A percentile compares a stretch with the other conserved stretches of the same genome.
Conservation (phyloP, 768 basidiomycete genomes). For the Lactifluus subvellereus region DNA sequence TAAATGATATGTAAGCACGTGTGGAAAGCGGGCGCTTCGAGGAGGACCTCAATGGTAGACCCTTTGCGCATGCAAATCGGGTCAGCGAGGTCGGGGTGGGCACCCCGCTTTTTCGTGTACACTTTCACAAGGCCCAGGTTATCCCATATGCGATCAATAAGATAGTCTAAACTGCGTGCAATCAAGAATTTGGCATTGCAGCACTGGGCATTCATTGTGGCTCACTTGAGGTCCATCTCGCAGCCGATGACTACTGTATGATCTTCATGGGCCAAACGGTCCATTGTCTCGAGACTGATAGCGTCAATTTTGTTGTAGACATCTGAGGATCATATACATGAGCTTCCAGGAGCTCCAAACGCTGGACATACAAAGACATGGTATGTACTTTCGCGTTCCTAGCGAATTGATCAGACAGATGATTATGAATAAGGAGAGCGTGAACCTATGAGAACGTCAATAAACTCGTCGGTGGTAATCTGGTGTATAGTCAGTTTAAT, state of each 20-base stretch:
- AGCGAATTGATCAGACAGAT: slow-evolving; percentile 12
- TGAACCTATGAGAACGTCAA: slow-evolving; percentile 92
- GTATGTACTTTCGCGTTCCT: slow-evolving; percentile 93
- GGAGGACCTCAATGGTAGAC: slow-evolving; percentile 78
- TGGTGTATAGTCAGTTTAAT: slow-evolving; percentile 30
- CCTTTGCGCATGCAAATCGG: slow-evolving; percentile 89
- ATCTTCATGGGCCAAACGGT: slow-evolving; percentile 76
- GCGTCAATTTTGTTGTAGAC: slow-evolving; percentile 97
- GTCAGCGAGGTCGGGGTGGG: slow-evolving; percentile 83
- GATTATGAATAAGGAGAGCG: not conserved
- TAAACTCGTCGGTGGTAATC: slow-evolving; percentile 96
- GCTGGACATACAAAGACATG: slow-evolving; percentile 69
- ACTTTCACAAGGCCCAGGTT: slow-evolving; percentile 80
- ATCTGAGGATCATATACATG: slow-evolving; percentile 39
- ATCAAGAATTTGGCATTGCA: not conserved
- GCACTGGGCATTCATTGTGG: not conserved
- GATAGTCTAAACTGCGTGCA: slow-evolving; percentile 53
- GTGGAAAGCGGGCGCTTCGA: not conserved
- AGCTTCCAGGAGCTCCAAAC: not conserved
- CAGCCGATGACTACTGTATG: slow-evolving; percentile 94
- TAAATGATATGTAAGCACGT: slow-evolving; percentile 27
- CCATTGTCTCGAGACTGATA: slow-evolving; percentile 75
- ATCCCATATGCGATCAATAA: slow-evolving; percentile 75
- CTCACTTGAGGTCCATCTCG: slow-evolving; percentile 87
- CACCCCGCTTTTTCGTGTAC: slow-evolving; percentile 98